Percentiles rank a stretch among this genome's conserved stretches.
phyloP scores from a whole-genome alignment of 23 red algal genomes.

The Agarophyton chilense region DNA sequence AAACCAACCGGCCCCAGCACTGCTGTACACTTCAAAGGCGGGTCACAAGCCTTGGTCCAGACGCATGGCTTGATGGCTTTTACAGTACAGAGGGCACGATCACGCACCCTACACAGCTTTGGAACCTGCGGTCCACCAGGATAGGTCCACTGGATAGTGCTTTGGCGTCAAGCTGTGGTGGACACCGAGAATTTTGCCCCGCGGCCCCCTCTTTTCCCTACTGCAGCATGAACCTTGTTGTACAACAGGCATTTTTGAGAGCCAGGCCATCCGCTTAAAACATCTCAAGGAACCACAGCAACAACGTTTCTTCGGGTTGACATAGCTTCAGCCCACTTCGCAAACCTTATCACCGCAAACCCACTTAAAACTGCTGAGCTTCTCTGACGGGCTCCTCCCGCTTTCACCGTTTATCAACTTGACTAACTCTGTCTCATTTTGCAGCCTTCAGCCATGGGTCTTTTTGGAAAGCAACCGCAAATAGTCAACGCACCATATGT shows the following conservation, averaged over 20 bases:
- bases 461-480: conserved; percentile 75
- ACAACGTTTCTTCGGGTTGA: background rate
- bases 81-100: too few species aligned
- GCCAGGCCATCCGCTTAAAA: background rate
- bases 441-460: conserved; percentile 48
- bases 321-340: background rate
- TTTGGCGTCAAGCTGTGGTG: too few species aligned
- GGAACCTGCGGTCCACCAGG: too few species aligned
- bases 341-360: background rate
- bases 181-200: too few species aligned
- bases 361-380: background rate
- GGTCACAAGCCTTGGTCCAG: background rate
- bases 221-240: too few species aligned
- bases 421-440: background rate
- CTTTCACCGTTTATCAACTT: background rate
- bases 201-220: too few species aligned
- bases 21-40: background rate
- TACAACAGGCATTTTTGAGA: background rate
- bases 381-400: too few species aligned
- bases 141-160: too few species aligned
- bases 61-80: too few species aligned
- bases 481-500: conserved; percentile 57
- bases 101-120: too few species aligned
- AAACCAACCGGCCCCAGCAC: background rate
- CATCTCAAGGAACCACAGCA: background rate